Percentiles rank a stretch among this genome's conserved stretches.
These are phyloP conservation scores for Mycena citricolor DNA, from an alignment of 1,284 basidiomycete genomes.

Conservation along the genomic window DNA sequence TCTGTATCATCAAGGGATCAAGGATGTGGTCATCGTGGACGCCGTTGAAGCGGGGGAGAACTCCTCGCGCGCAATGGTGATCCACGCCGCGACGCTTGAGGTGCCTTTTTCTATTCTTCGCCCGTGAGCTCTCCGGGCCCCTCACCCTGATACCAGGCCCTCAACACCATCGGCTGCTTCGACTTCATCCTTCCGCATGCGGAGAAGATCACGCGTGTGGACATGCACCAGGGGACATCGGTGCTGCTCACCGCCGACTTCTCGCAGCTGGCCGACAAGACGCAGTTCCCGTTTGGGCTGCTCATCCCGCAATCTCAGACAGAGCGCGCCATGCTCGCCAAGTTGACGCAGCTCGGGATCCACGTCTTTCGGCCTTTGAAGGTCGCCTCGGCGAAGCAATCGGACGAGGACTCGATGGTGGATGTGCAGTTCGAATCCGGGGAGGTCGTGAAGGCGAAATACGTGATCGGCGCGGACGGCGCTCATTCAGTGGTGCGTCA, in stretches of 20 bases:
- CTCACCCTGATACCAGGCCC: slow-evolving; percentile 37
- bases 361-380: slow-evolving; percentile 37
- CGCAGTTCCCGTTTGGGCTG: slow-evolving; percentile 45
- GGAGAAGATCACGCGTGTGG: slow-evolving; percentile 29
- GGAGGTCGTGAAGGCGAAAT: slow-evolving; percentile 5
- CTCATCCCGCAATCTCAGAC: slow-evolving; percentile 48
- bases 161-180: slow-evolving; percentile 46
- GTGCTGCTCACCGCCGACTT: slow-evolving; percentile 35
- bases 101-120: no score
- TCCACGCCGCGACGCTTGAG: slow-evolving; percentile 4
- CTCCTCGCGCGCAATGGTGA: slow-evolving; percentile 1
- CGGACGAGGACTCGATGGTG: slow-evolving; percentile 27
- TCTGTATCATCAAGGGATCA: neutral
- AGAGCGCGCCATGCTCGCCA: slow-evolving; percentile 41
- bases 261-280: slow-evolving; percentile 35
- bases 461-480: slow-evolving; percentile 16
- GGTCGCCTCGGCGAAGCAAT: slow-evolving; percentile 34
- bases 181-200: slow-evolving; percentile 41
- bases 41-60: slow-evolving; percentile 1
- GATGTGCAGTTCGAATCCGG: slow-evolving; percentile 46
- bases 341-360: slow-evolving; percentile 35
- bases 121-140: no score
- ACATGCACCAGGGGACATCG: slow-evolving; percentile 32
- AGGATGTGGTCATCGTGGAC: slow-evolving; percentile 1
- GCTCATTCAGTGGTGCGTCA: slow-evolving; percentile 48